Evolutionary conservation across 768 basidiomycete species (phyloP).

Genomic region (Collybiopsis confluens): DNA sequence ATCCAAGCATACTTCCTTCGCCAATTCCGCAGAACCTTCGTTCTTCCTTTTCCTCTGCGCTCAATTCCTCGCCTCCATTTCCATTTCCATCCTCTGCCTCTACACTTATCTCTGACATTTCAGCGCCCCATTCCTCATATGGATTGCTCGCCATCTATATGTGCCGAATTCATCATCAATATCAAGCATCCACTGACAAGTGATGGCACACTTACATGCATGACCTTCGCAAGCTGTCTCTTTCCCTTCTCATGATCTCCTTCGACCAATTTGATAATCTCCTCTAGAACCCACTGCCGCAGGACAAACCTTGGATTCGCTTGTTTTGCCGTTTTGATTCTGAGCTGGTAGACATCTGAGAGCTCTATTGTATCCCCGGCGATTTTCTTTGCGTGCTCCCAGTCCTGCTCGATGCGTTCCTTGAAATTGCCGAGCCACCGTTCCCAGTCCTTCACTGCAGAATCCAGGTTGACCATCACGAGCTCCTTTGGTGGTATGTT

Average conservation of each 20-base stretch:
- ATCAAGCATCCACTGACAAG: no score
- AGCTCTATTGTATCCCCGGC: slow-evolving; percentile 8
- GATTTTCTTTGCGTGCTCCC: slow-evolving; percentile 37
- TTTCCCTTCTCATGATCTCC: slow-evolving; percentile 59
- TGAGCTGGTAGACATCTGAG: slow-evolving; percentile 37
- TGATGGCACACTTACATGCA: slow-evolving; percentile 75
- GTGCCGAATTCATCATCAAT: slow-evolving; percentile 1
- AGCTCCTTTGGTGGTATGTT: slow-evolving; percentile 38
- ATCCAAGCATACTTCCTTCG: slow-evolving; percentile 71
- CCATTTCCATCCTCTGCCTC: slow-evolving; percentile 34
- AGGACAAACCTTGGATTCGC: slow-evolving; percentile 91
- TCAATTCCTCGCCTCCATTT: slow-evolving; percentile 30
- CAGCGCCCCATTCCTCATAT: slow-evolving; percentile 85
- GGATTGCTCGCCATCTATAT: slow-evolving; percentile 89
- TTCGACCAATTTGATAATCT: slow-evolving; percentile 78
- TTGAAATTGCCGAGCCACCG: slow-evolving; percentile 66
- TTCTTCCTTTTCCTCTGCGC: slow-evolving; percentile 63
- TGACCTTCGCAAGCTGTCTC: slow-evolving; percentile 70
- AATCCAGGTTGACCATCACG: slow-evolving; percentile 35
- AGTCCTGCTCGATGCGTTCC: slow-evolving; percentile 50
- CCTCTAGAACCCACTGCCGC: slow-evolving; percentile 94
- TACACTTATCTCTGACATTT: slow-evolving; percentile 32
- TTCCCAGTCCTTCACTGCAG: slow-evolving; percentile 49
- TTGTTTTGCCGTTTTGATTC: slow-evolving; percentile 44
- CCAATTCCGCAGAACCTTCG: slow-evolving; percentile 76